A percentile compares a stretch with the other conserved stretches of the same genome.
These are phyloP conservation scores for Phaeophleospora eucalypticola DNA, from an alignment of 2,329 filamentous ascomycete genomes.

Conservation along the genomic window DNA sequence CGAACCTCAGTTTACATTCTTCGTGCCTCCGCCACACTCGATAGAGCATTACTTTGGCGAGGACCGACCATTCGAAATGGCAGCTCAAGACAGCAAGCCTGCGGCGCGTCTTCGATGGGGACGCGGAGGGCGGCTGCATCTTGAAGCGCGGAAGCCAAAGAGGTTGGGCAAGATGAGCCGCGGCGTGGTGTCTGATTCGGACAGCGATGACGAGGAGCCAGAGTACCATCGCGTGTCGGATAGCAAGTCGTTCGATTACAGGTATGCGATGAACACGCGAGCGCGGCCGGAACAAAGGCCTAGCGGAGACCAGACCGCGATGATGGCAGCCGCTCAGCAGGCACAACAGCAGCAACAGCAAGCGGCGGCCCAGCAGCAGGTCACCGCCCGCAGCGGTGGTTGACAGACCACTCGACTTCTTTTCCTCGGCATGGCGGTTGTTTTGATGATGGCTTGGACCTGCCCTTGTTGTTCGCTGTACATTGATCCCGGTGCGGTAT, in stretches of 20 bases:
- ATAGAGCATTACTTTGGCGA: constrained; percentile 10
- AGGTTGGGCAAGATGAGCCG: constrained; percentile 22
- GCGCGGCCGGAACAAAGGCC: constrained; percentile 16
- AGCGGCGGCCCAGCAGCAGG: constrained; percentile 5
- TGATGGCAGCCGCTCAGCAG: constrained; percentile 16
- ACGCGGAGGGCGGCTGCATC: constrained; percentile 77
- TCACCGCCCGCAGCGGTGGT: constrained; percentile 5
- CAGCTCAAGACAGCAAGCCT: constrained; percentile 37
- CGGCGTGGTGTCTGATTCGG: constrained; percentile 67
- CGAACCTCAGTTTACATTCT: constrained; percentile 25
- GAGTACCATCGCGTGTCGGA: constrained; percentile 28
- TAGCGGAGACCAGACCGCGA: constrained; percentile 23
- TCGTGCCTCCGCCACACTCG: constrained; percentile 13
- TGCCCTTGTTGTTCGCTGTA: neutral
- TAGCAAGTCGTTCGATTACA: constrained; percentile 65
- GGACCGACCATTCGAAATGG: constrained; percentile 42
- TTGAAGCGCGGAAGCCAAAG: constrained; percentile 56
- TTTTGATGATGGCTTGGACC: neutral
- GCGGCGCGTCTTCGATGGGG: constrained; percentile 81
- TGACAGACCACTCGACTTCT: neutral
- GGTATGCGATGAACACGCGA: constrained; percentile 51
- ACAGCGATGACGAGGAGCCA: constrained; percentile 66
- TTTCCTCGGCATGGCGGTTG: neutral
- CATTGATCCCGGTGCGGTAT: constrained; percentile 9
- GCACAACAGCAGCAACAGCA: constrained; percentile 15